Evolutionary conservation across 768 basidiomycete genomes (phyloP), one percentile per base, ranked within the genome.

Genomic region (Lepiota venenata): DNA sequence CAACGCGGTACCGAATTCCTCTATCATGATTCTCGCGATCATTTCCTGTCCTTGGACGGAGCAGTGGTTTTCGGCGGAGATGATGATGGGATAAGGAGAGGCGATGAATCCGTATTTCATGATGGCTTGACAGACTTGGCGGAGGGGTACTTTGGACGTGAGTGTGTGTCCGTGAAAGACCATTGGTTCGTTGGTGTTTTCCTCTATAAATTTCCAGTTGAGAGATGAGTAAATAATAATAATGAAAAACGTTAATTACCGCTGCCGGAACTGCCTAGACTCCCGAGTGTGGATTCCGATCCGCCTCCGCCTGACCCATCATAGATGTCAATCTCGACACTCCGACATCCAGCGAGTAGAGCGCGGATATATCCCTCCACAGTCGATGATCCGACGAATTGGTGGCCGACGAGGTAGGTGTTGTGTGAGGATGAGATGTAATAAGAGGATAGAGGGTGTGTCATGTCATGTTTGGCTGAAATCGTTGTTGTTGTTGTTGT

Each of bases 61-160:
- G 69, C 93, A 97, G 64, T 98, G 96, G 4, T 97, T 82, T 72
- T 99, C 97, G n/a, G 94, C 92, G 3, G 93, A 96, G 50, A 99
- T 91, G 71, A 99, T 91, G 66, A 99, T 81, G 0, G 97, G 97
- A 68, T 94, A 98, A 0, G 93, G 91, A 2, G 93, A 96, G 0
- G 91, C 84, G 43, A 93, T 85, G 64, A 99, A 98, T 1, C 91
- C 96, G 63, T 98, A 98, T 64, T 93, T 92, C 47, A 79, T 78
- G 65, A 98, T 92, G 0, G 93, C 91, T 45, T 83, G 74, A 65
- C 93, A 93, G 44, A 94, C 84, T 57, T 91, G 88, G 15, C 92
- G 84, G 1, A 91, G 76, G 0, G 91, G 73, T 2, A 98, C 85
- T 63, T 91, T 93, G 11, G 87, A 82, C 0, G 95, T 98, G 40